Percentiles rank a stretch among this genome's conserved stretches.
phyloP scores from a whole-genome alignment of 192 early-diverging fungal genomes.

The Chytriomyces sp. region DNA sequence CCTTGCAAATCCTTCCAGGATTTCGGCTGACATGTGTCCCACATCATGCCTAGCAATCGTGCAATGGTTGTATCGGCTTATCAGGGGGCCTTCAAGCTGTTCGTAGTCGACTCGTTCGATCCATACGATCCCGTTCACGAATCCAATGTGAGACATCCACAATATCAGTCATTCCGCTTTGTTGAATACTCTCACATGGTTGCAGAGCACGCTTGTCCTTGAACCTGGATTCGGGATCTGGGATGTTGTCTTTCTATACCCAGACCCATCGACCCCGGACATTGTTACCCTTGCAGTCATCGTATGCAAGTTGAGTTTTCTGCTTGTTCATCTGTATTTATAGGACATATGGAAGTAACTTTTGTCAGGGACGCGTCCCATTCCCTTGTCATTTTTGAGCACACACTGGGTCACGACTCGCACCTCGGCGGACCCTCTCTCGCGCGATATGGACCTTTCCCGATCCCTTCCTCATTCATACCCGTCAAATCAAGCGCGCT shows the following conservation, averaged over 20 bases:
- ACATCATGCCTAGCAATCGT: slow-evolving; percentile 20
- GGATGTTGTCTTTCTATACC: slow-evolving; percentile 14
- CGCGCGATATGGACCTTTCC: slow-evolving; percentile 18
- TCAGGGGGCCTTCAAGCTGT: slow-evolving; percentile 8
- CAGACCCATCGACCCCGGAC: background rate
- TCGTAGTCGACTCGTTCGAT: background rate
- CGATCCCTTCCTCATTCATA: background rate
- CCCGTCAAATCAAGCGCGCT: background rate
- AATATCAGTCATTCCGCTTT: background rate
- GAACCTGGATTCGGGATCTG: slow-evolving; percentile 28
- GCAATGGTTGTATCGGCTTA: slow-evolving; percentile 36
- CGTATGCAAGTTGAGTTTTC: slow-evolving; percentile 5
- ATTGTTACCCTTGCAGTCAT: slow-evolving; percentile 1
- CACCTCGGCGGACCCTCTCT: background rate
- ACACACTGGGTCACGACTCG: background rate
- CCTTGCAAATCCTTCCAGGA: background rate
- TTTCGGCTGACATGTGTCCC: background rate
- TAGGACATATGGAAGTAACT: background rate
- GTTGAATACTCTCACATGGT: background rate
- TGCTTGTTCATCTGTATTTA: background rate
- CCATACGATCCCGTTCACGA: slow-evolving; percentile 4
- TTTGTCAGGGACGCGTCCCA: background rate
- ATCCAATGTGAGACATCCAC: background rate
- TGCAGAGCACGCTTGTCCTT: background rate
- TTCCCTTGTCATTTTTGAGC: slow-evolving; percentile 8